These are phyloP conservation scores for Suillus alpinus DNA, from an alignment of 768 basidiomycete species.

Conservation along the genomic window DNA sequence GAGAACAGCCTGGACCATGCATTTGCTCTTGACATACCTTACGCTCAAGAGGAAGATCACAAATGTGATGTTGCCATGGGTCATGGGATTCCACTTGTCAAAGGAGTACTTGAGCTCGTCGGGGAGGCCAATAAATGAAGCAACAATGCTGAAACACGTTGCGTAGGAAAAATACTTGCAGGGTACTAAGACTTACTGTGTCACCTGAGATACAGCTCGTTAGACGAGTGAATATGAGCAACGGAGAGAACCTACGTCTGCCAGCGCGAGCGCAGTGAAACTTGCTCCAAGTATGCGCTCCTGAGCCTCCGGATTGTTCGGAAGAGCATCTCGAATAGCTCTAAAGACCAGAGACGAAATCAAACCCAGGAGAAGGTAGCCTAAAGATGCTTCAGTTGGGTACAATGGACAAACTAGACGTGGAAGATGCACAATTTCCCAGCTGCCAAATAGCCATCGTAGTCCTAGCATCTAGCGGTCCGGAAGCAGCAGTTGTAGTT, in stretches of 20 bases:
- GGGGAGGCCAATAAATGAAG: constrained; percentile 59
- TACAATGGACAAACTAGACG: background rate
- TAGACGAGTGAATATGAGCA: constrained; percentile 2
- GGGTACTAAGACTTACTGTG: constrained; percentile 47
- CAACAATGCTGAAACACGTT: constrained; percentile 46
- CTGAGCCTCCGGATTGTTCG: constrained; percentile 55
- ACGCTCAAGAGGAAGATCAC: constrained; percentile 52
- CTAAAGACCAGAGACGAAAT: constrained; percentile 67
- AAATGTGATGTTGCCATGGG: constrained; percentile 74
- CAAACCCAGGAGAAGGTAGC: constrained; percentile 62
- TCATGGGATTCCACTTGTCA: constrained; percentile 64
- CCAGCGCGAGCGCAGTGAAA: constrained; percentile 61
- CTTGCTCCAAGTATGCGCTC: constrained; percentile 67
- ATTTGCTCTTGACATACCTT: constrained; percentile 41
- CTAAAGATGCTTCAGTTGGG: constrained; percentile 27
- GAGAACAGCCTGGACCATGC: no score
- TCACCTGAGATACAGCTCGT: constrained; percentile 37
- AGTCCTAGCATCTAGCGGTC: constrained; percentile 45
- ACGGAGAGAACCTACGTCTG: constrained; percentile 52
- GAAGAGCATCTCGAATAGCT: constrained; percentile 58
- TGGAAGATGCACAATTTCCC: constrained; percentile 52
- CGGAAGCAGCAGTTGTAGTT: constrained; percentile 24
- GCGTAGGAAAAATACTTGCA: constrained; percentile 8
- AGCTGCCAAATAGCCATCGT: constrained; percentile 67
- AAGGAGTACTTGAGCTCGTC: constrained; percentile 47